Conservation (phyloP, 2,329 filamentous ascomycete species). For the Claviceps maximensis region DNA sequence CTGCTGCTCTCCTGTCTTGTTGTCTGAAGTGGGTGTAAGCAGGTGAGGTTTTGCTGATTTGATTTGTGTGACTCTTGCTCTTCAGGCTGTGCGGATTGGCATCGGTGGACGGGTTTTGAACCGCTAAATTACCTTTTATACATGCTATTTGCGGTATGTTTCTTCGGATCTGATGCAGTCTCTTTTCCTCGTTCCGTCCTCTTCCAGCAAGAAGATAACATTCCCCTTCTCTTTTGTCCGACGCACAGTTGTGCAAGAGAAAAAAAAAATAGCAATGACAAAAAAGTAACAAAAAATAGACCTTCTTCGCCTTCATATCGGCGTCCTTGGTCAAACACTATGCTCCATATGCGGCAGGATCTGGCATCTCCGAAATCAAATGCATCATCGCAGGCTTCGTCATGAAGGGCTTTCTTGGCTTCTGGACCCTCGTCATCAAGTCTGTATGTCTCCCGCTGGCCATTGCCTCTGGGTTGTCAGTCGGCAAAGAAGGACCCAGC, state of each 20-base stretch:
- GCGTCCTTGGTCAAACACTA: constrained; percentile 80
- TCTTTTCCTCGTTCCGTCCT: background rate
- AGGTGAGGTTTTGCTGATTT: background rate
- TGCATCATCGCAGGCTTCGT: constrained; percentile 98
- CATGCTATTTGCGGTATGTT: constrained; percentile 62
- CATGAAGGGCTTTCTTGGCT: constrained; percentile 95
- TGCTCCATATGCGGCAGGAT: constrained; percentile 90
- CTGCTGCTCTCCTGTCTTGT: background rate
- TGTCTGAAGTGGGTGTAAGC: background rate
- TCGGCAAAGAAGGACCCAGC: constrained; percentile 94
- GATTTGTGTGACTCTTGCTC: background rate
- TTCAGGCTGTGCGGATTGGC: constrained; percentile 74
- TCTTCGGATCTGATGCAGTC: background rate
- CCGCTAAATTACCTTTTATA: constrained; percentile 80
- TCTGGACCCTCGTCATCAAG: constrained; percentile 88
- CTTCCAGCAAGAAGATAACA: background rate
- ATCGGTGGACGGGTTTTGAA: constrained; percentile 68
- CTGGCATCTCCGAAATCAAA: constrained; percentile 97
- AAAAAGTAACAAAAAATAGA: constrained; percentile 26
- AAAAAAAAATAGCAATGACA: background rate
- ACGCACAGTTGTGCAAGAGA: background rate
- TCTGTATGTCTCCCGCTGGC: constrained; percentile 80
- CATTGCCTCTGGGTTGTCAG: constrained; percentile 85
- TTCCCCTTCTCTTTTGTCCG: background rate
- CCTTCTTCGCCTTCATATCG: constrained; percentile 67